Percentiles rank a stretch among this genome's conserved stretches.
Evolutionary conservation across 352 stramenopile genomes (phyloP).

Genomic region (Thalassiosira exigua): DNA sequence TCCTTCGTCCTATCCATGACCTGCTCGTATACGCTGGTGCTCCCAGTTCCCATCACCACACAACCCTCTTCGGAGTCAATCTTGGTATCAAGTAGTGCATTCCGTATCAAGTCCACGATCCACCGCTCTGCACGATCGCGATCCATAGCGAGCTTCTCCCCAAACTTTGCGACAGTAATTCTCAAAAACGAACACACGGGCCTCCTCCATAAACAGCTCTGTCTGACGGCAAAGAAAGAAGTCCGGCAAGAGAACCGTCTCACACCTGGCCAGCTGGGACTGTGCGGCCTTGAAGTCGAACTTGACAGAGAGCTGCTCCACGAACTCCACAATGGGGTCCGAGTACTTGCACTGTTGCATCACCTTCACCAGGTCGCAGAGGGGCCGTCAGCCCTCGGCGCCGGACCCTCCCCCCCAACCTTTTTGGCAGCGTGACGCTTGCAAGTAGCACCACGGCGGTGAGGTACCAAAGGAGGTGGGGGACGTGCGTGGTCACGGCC

Average conservation of each 20-base stretch:
- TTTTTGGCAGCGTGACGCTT: background rate
- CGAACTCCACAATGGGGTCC: slow-evolving; percentile 93
- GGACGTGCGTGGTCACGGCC: background rate
- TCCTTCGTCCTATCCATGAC: slow-evolving; percentile 98
- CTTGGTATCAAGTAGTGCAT: slow-evolving; percentile 95
- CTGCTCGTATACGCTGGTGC: slow-evolving; percentile 94
- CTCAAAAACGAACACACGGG: slow-evolving; percentile 98
- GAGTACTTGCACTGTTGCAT: slow-evolving; percentile 85
- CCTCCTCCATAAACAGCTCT: slow-evolving; percentile 97
- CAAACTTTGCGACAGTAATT: slow-evolving; percentile 98
- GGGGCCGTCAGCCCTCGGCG: background rate
- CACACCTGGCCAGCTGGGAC: slow-evolving; percentile 90
- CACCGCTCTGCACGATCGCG: slow-evolving; percentile 96
- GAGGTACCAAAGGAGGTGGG: background rate
- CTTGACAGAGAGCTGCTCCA: slow-evolving; percentile 97
- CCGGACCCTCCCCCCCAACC: background rate
- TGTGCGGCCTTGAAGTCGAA: slow-evolving; percentile 99
- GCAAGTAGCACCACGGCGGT: background rate
- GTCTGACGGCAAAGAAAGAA: slow-evolving; percentile 98
- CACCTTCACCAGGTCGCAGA: background rate
- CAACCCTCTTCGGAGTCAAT: slow-evolving; percentile 96
- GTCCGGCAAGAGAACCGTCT: slow-evolving; percentile 94
- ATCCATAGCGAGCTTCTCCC: slow-evolving; percentile 96
- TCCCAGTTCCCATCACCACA: slow-evolving; percentile 95
- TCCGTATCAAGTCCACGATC: slow-evolving; percentile 99